Evolutionary conservation across 306 rosid genomes (phyloP).

Genomic region (Fagus sylvatica): DNA sequence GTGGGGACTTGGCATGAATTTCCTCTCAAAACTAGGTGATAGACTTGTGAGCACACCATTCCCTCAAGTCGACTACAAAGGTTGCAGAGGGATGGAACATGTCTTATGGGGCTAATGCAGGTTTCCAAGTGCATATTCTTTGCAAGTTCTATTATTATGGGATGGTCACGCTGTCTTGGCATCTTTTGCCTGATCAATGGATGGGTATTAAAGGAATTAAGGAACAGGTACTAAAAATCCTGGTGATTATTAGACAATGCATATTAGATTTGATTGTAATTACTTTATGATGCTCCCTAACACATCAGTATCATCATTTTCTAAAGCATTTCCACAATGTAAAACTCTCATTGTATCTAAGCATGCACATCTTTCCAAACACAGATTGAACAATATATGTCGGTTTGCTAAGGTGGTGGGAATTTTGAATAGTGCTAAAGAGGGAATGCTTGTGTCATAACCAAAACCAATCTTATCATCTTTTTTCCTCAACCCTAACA

Average conservation of each 20-base stretch:
- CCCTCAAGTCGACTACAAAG: too few species aligned
- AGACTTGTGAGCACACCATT: too few species aligned
- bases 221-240: background rate
- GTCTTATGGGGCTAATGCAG: background rate
- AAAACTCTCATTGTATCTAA: background rate
- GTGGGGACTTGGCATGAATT: too few species aligned
- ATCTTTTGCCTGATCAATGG: background rate
- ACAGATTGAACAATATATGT: background rate
- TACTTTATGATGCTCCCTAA: conserved; percentile 16
- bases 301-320: conserved; percentile 25
- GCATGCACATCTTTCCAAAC: background rate
- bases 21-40: too few species aligned
- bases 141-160: background rate
- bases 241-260: background rate
- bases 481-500: too few species aligned
- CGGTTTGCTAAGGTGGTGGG: too few species aligned
- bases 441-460: too few species aligned
- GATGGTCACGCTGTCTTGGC: background rate
- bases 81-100: too few species aligned
- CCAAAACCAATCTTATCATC: too few species aligned
- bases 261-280: background rate
- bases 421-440: too few species aligned
- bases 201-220: too few species aligned
- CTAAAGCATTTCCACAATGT: background rate
- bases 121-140: too few species aligned